These are phyloP conservation scores for Areca catechu DNA, from an alignment of 176 grass and related monocot genomes.

Conservation along the genomic window DNA sequence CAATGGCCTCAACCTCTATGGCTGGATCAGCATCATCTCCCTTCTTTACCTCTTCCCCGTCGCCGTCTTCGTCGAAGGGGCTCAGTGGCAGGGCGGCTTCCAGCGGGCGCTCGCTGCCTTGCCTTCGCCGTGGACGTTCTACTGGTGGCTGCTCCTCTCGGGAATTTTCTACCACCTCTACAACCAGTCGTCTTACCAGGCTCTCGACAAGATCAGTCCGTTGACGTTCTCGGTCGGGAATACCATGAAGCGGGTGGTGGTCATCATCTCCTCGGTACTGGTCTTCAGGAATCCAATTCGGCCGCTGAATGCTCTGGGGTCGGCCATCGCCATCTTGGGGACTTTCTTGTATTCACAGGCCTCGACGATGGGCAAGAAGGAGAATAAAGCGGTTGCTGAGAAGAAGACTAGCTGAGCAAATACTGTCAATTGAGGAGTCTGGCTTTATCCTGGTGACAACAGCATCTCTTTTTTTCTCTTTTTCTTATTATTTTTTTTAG, in stretches of 20 bases:
- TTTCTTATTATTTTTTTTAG: too few species aligned
- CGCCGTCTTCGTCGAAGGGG: conserved; percentile 32
- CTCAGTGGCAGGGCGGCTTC: conserved; percentile 27
- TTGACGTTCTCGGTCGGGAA: conserved; percentile 40
- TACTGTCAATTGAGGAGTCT: too few species aligned
- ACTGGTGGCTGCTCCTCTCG: conserved; percentile 33
- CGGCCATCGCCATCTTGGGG: conserved; percentile 34
- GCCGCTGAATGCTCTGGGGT: conserved; percentile 37
- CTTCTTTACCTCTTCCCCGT: conserved; percentile 37
- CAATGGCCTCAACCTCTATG: conserved; percentile 37
- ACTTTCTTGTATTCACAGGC: conserved; percentile 37
- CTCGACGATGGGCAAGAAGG: conserved; percentile 1
- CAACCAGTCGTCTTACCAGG: conserved; percentile 46
- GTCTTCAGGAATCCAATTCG: conserved; percentile 33
- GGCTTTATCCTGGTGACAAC: too few species aligned
- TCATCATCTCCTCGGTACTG: conserved; percentile 31
- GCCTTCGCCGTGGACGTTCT: conserved; percentile 14
- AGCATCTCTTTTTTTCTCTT: too few species aligned
- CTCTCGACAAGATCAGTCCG: conserved; percentile 37
- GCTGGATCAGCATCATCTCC: conserved; percentile 33
- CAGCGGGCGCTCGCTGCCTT: conserved; percentile 8
- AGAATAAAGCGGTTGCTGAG: neutral
- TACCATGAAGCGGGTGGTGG: conserved; percentile 45
- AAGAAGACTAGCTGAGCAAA: conserved; percentile 1
- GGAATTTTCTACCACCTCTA: conserved; percentile 43